Base-by-base conservation (phyloP, 2,329 filamentous ascomycete genomes). In the Microdochium nivale region DNA sequence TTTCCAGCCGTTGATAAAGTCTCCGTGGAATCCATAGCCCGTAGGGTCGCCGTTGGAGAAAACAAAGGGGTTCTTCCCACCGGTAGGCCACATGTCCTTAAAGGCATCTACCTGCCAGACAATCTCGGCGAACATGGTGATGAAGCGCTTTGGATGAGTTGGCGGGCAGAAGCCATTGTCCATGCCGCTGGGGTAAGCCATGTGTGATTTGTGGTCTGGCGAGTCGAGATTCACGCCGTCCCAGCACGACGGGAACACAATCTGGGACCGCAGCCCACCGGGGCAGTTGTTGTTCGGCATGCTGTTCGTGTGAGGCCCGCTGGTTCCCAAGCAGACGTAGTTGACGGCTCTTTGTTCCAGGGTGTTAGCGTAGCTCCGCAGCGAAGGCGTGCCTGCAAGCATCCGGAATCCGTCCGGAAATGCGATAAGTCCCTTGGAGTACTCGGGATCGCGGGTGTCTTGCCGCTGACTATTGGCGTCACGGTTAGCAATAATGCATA, bases 371-470 rank as follows among this genome's bases (percentile, higher is more conserved):
- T 70, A 77, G 52, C 74, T 75, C 54, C 81, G 76, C 56, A 72
- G 70, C 53, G 62, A 68, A 1, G 78, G 70, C 57, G 83, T 72
- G 32, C 84, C 84, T 4, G 82, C 80, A 30, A 87, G 50, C 81
- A 88, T 87, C 50, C 81, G 79, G 58, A 87, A 82, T 50, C 75
- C 80, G 19, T 73, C 64, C 1, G 82, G 84, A 59, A 84, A 86
- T 2, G 81, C 77, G 27, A 73, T 66, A 5, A 83, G 70, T n/a
- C 73, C 72, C 49, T 77, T 73, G 19, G 69, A 63, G 55, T 70
- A 65, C 40, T 65, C 60, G 5, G 65, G 63, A 46, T 70, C 69
- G 2, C 59, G 62, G 47, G 60, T 55, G 55, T 73, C 69, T 40
- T 65, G 60, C 51, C 78, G 66, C 57, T 76, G 69, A 37, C 67